Evolutionary conservation across 2,329 filamentous ascomycete genomes (phyloP).

Genomic region (Xylaria sp.): DNA sequence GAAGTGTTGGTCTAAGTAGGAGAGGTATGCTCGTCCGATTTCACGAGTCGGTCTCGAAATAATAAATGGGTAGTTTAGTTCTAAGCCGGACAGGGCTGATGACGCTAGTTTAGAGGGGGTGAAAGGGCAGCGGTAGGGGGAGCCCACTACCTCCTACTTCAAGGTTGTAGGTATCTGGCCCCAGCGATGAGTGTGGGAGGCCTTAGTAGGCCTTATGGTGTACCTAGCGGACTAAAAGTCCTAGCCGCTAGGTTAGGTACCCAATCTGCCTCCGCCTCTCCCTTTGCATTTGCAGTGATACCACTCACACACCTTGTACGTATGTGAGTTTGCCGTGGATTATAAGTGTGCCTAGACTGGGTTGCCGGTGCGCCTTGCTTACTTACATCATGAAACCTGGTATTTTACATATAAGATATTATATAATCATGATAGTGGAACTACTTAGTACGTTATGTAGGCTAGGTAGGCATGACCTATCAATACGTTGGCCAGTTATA

Average conservation of each 20-base stretch:
- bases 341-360: neutral
- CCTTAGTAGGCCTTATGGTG: too few relatives aligned
- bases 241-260: neutral
- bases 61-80: constrained; percentile 25
- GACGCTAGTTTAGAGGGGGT: constrained; percentile 28
- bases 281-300: neutral
- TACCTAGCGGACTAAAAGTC: constrained; percentile 21
- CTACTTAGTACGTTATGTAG: too few relatives aligned
- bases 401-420: neutral
- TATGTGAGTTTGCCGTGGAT: constrained; percentile 1
- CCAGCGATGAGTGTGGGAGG: neutral
- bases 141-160: neutral
- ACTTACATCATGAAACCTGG: neutral
- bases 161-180: neutral
- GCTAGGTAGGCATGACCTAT: neutral
- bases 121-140: constrained; percentile 13
- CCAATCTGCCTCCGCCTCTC: neutral
- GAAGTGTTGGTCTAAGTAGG: constrained; percentile 22
- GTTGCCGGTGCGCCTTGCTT: constrained; percentile 22
- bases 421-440: too few relatives aligned
- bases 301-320: too few relatives aligned
- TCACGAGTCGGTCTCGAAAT: constrained; percentile 27
- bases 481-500: neutral
- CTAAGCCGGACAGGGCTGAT: constrained; percentile 34
- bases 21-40: constrained; percentile 22